These are phyloP conservation scores for Solanum infundibuliforme DNA, from an alignment of 257 asterid species.

Conservation along the genomic window DNA sequence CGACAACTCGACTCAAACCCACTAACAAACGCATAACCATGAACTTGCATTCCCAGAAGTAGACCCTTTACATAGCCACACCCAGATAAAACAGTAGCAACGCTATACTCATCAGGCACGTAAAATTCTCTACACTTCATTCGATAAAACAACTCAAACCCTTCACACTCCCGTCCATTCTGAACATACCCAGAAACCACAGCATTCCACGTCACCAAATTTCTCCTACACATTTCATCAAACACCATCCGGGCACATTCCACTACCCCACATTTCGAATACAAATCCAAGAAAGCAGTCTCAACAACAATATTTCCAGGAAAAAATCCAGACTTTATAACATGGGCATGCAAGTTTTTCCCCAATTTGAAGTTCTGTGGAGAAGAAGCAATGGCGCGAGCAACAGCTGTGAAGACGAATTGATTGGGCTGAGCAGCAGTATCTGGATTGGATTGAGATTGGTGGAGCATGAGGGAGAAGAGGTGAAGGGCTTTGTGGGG, in stretches of 20 bases:
- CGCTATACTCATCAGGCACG: constrained; percentile 26
- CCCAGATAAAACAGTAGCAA: constrained; percentile 20
- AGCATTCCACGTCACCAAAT: constrained; percentile 31
- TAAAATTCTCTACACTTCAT: constrained; percentile 13
- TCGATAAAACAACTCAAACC: constrained; percentile 16
- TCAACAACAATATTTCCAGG: constrained; percentile 8
- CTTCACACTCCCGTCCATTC: constrained; percentile 14
- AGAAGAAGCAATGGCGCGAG: constrained; percentile 26
- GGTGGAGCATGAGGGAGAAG: constrained; percentile 17
- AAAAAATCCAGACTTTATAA: constrained; percentile 12
- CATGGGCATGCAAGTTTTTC: constrained; percentile 14
- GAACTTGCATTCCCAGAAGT: constrained; percentile 23
- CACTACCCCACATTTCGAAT: constrained; percentile 19
- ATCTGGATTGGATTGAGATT: not conserved
- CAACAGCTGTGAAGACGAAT: constrained; percentile 23
- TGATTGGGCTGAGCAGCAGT: constrained; percentile 13
- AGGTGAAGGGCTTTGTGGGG: constrained; percentile 19
- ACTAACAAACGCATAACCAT: constrained; percentile 15
- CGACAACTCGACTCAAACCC: constrained; percentile 17
- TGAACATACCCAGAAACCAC: constrained; percentile 24
- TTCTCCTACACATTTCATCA: constrained; percentile 28
- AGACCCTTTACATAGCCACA: constrained; percentile 14
- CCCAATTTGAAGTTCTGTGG: constrained; percentile 20
- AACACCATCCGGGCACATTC: constrained; percentile 13
- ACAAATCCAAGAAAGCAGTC: constrained; percentile 25